phyloP scores from a whole-genome alignment of 441 rosid species.

The Jatropha multifida region DNA sequence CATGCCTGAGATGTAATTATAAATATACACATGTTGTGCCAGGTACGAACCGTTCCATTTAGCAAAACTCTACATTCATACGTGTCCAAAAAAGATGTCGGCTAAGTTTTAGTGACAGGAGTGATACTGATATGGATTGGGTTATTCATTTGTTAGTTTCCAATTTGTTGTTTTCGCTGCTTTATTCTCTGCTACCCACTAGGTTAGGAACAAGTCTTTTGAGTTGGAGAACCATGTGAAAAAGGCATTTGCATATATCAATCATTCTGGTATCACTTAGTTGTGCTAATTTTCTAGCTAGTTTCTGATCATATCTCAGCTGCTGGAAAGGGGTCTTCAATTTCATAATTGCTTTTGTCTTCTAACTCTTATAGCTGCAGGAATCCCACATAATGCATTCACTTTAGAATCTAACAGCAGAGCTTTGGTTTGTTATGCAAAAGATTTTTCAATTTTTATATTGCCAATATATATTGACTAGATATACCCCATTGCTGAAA shows the following conservation, averaged over 20 bases:
- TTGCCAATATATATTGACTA: background rate
- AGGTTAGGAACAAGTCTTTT: background rate
- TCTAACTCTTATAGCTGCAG: background rate
- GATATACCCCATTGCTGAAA: background rate
- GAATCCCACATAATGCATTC: background rate
- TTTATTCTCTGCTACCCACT: constrained; percentile 29
- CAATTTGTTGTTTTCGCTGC: constrained; percentile 33
- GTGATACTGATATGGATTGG: background rate
- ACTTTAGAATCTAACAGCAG: constrained; percentile 9
- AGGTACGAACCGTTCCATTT: no score
- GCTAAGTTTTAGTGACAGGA: constrained; percentile 13
- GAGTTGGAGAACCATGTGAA: constrained; percentile 15
- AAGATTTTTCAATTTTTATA: no score
- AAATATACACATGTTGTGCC: no score
- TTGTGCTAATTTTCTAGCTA: constrained; percentile 23
- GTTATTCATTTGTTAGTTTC: constrained; percentile 22
- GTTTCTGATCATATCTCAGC: constrained; percentile 27
- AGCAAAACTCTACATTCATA: background rate
- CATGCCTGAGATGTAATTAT: no score
- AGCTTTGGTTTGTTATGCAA: background rate
- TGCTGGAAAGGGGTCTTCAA: constrained; percentile 31
- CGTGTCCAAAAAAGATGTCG: constrained; percentile 19
- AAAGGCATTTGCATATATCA: constrained; percentile 11
- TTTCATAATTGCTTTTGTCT: constrained; percentile 25
- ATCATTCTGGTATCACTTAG: constrained; percentile 14